phyloP scores from a whole-genome alignment of 2,329 filamentous ascomycete species.

The Cryphonectria japonica region DNA sequence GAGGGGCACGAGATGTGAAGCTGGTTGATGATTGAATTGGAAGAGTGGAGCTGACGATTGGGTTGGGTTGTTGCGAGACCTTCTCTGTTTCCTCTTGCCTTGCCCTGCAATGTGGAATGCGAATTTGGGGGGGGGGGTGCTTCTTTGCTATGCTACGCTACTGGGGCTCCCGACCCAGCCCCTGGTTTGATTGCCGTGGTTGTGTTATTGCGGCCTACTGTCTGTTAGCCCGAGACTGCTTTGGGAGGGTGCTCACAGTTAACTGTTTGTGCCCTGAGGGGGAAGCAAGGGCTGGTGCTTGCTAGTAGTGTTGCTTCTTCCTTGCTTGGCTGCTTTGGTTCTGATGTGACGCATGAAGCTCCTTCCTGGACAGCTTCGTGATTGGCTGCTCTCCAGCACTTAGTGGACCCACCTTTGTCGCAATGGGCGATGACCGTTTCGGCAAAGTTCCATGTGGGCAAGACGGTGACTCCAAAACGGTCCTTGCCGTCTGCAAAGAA shows the following conservation, averaged over 20 bases:
- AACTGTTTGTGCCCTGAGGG: not conserved
- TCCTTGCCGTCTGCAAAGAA: not conserved
- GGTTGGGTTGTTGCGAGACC: not conserved
- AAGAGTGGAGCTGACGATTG: constrained; percentile 5
- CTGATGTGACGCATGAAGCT: constrained; percentile 17
- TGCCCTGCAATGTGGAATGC: not conserved
- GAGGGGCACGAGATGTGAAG: not conserved
- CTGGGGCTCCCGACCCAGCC: not conserved
- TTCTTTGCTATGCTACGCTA: not conserved
- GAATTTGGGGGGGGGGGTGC: not conserved
- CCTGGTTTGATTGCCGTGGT: constrained; percentile 6
- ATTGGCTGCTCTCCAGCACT: constrained; percentile 13
- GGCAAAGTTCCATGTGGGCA: not conserved
- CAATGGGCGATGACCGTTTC: not conserved
- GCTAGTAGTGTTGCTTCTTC: constrained; percentile 2
- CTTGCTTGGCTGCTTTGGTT: not conserved
- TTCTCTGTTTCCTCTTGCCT: not conserved
- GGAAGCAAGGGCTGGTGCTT: constrained; percentile 7
- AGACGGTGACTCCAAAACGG: not conserved
- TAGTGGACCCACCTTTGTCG: constrained; percentile 2
- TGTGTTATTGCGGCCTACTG: not conserved
- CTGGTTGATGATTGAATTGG: not conserved
- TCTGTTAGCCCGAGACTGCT: not conserved
- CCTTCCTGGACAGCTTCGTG: not conserved
- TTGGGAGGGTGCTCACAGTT: not conserved